phyloP scores from a whole-genome alignment of 352 stramenopile genomes.

The Hyphochytrium catenoides region DNA sequence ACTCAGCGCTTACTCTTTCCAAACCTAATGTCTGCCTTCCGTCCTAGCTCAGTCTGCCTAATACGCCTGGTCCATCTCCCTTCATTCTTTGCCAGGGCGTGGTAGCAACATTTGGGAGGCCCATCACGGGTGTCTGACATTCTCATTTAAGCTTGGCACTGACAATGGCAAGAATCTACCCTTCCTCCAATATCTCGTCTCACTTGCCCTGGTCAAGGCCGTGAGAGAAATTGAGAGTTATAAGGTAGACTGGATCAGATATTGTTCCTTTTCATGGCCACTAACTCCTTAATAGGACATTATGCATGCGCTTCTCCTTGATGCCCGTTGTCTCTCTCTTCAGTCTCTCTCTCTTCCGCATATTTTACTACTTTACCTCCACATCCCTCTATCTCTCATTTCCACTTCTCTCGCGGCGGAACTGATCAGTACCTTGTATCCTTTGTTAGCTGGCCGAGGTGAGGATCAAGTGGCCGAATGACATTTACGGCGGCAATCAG shows the following conservation, averaged over 20 bases:
- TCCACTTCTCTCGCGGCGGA: no score
- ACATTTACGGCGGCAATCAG: conserved; percentile 63
- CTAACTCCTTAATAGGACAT: no score
- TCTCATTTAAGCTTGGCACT: conserved; percentile 62
- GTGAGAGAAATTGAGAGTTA: conserved; percentile 31
- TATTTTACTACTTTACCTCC: neutral
- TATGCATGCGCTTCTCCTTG: no score
- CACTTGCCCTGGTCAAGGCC: conserved; percentile 49
- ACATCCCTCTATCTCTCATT: no score
- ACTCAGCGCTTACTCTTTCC: conserved; percentile 9
- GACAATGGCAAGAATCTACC: conserved; percentile 43
- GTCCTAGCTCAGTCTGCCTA: no score
- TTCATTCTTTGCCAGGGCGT: no score
- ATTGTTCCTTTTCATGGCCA: no score
- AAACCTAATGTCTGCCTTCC: no score
- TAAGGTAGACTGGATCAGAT: no score
- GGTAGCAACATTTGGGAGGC: conserved; percentile 59
- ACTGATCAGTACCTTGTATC: conserved; percentile 6
- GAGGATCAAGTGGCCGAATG: conserved; percentile 74
- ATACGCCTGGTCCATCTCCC: no score
- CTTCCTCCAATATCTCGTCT: conserved; percentile 70
- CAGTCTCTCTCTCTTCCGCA: no score
- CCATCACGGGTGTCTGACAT: conserved; percentile 63
- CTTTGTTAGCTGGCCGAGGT: conserved; percentile 19
- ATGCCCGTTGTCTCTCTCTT: no score